Percentiles rank a stretch among this genome's conserved stretches.
These are phyloP conservation scores for Fusarium sulawesiense DNA, from an alignment of 2,329 filamentous ascomycete genomes.

Conservation along the genomic window DNA sequence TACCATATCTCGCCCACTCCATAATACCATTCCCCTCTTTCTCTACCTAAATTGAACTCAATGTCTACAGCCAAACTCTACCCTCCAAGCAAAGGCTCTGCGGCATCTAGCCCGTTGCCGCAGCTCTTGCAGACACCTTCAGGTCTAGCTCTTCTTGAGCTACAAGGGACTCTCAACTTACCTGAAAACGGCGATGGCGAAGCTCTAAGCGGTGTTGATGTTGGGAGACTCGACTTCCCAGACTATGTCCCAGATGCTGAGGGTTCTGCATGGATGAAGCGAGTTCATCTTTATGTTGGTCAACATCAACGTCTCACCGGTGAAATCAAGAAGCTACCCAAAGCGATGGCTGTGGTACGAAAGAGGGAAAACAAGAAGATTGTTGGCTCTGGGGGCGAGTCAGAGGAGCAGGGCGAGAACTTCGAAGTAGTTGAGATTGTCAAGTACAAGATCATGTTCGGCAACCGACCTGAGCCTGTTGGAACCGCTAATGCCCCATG, in stretches of 20 bases:
- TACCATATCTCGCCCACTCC: neutral
- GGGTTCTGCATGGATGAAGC: constrained; percentile 85
- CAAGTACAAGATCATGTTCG: constrained; percentile 88
- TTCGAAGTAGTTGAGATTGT: constrained; percentile 90
- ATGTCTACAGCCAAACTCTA: constrained; percentile 57
- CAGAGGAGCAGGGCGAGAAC: constrained; percentile 56
- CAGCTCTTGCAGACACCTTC: constrained; percentile 87
- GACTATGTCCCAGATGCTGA: constrained; percentile 66
- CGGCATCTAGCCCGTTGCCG: constrained; percentile 72
- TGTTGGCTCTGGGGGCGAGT: constrained; percentile 56
- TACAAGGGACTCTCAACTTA: constrained; percentile 90
- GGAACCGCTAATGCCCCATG: constrained; percentile 57
- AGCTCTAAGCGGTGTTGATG: constrained; percentile 49
- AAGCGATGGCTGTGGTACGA: constrained; percentile 81
- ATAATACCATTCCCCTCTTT: too few relatives aligned
- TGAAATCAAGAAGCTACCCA: constrained; percentile 87
- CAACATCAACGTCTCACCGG: constrained; percentile 89
- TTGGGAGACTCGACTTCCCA: constrained; percentile 84
- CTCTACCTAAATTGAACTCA: neutral
- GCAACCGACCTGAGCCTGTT: constrained; percentile 85
- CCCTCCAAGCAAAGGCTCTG: constrained; percentile 49
- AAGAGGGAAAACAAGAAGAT: constrained; percentile 61
- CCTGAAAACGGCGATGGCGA: constrained; percentile 58
- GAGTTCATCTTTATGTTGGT: constrained; percentile 88
- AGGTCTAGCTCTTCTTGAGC: constrained; percentile 88